Evolutionary conservation across 2,329 filamentous ascomycete species (phyloP), one percentile per base, ranked within the genome.

Genomic region (Cladosporium sp.): DNA sequence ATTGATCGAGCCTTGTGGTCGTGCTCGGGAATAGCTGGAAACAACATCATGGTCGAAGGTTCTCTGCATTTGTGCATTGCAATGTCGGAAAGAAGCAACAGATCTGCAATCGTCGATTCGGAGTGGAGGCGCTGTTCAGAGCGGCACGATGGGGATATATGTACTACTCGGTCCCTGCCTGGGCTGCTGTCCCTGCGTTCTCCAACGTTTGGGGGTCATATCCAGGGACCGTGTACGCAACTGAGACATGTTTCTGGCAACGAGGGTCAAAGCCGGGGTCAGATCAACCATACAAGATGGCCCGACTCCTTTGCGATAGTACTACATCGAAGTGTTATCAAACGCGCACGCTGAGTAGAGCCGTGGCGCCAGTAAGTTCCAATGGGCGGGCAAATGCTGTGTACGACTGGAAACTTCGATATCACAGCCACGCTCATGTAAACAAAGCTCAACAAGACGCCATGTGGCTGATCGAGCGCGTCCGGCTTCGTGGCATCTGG

Each of bases 21-120:
- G 7, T 46, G n/a, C 39, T 46, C 39, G n/a, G 3, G 8, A 21
- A 21, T 46, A 46, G 39, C 39, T 46, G 39, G 39, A 11, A 46
- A 13, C 39, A 21, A 21, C 10, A 46, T n/a, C 30, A 32, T 23
- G n/a, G 39, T 46, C n/a, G 39, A 46, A 21, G n/a, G 16, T 18
- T 5, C 8, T 53, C 23, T 32, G 26, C 16, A 14, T 21, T 32
- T 3, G 3, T 21, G 16, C 18, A 10, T n/a, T 54, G 51, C 51
- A 54, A 28, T 18, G 26, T n/a, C 51, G 30, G 2, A 54, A 30
- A 54, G 51, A 54, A 30, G 51, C 26, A 54, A 61, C 26, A 53
- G 58, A 61, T 61, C 58, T 61, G 58, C 58, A 61, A 61, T 61
- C 58, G 58, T 61, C 58, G 58, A 61, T 61, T 53, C 28, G 46